Evolutionary conservation across 2,329 filamentous ascomycete genomes (phyloP).

Genomic region (Oidium heveae): DNA sequence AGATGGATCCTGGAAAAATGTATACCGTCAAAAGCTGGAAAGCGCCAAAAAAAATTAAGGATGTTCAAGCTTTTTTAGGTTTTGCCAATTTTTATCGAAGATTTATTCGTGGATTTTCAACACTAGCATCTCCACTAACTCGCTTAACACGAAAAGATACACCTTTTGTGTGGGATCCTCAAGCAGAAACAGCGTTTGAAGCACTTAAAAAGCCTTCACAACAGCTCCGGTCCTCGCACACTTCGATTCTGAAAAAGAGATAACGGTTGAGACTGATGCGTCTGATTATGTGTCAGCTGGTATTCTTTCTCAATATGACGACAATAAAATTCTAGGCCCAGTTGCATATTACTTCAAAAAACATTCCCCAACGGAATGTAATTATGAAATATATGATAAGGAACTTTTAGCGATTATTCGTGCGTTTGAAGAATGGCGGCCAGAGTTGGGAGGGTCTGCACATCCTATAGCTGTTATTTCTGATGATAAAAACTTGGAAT

Average conservation of each 20-base stretch:
- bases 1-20: not conserved
- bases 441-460: not conserved
- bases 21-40: not conserved
- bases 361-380: not conserved
- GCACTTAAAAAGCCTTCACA: not conserved
- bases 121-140: not conserved
- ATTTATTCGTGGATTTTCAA: not conserved
- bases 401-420: not conserved
- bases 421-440: not conserved
- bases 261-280: not conserved
- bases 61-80: not conserved
- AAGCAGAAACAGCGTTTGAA: not conserved
- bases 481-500: conserved; percentile 1
- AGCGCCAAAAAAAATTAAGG: not conserved
- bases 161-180: not conserved
- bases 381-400: not conserved
- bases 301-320: not conserved
- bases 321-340: not conserved
- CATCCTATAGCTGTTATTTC: not conserved
- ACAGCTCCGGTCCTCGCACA: not conserved
- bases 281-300: not conserved
- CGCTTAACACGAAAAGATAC: not conserved
- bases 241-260: not conserved
- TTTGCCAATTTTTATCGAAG: not conserved
- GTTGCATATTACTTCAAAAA: not conserved